Percentiles rank a stretch among this genome's conserved stretches.
These are phyloP conservation scores for Aureobasidium sp. DNA, from an alignment of 2,329 filamentous ascomycete species.

Conservation along the genomic window DNA sequence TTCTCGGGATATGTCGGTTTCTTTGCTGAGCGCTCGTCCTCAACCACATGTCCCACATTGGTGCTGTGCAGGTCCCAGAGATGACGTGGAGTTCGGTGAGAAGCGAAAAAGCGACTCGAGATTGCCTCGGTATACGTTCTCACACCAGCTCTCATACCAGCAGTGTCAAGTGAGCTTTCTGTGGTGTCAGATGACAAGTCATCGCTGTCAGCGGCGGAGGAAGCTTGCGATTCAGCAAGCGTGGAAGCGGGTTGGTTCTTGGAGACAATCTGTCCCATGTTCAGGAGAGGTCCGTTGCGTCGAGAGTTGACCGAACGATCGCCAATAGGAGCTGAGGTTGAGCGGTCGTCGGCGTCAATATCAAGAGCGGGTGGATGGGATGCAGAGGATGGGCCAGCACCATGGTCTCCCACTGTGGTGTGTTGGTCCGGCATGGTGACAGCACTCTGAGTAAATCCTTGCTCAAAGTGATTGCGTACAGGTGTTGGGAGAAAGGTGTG, in stretches of 20 bases:
- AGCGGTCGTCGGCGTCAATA: neutral
- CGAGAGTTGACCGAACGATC: neutral
- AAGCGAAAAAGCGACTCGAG: neutral
- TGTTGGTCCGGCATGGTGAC: neutral
- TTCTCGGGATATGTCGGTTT: neutral
- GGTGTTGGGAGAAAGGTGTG: neutral
- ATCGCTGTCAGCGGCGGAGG: neutral
- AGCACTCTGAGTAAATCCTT: neutral
- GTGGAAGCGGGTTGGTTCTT: neutral
- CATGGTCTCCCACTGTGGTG: neutral
- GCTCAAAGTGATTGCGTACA: neutral
- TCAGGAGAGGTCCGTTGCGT: neutral
- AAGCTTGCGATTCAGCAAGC: neutral
- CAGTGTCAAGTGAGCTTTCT: neutral
- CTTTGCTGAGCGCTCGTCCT: neutral
- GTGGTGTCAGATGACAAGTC: neutral
- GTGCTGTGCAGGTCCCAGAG: neutral
- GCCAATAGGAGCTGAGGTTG: neutral
- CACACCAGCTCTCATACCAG: neutral
- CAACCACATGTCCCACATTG: neutral
- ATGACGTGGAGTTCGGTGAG: neutral
- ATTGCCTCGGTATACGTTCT: neutral
- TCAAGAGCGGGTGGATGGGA: neutral
- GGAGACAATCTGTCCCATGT: neutral
- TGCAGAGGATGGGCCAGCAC: neutral